A percentile compares a stretch with the other conserved stretches of the same genome.
These are phyloP conservation scores for Cydonia oblonga DNA, from an alignment of 331 rosid genomes.

Conservation along the genomic window DNA sequence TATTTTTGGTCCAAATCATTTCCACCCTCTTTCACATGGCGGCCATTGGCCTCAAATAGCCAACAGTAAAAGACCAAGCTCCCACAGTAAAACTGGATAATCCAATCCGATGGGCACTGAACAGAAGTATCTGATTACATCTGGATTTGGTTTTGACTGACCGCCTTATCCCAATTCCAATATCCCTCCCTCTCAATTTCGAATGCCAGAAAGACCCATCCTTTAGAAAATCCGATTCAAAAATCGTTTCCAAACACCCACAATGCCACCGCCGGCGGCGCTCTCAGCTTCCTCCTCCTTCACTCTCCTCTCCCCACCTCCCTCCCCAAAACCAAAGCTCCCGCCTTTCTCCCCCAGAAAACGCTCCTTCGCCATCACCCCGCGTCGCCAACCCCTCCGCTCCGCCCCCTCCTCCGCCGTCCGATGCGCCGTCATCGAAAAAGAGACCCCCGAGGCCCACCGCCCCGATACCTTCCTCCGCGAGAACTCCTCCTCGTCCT, in stretches of 20 bases:
- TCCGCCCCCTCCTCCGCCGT: background rate
- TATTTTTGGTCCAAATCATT: no score
- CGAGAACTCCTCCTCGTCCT: conserved; percentile 29
- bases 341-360: background rate
- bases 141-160: background rate
- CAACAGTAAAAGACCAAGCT: background rate
- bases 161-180: background rate
- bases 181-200: background rate
- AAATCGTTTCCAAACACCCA: background rate
- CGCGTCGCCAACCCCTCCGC: conserved; percentile 6
- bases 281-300: conserved; percentile 37
- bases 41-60: background rate
- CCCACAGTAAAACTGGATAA: background rate
- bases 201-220: background rate
- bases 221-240: background rate
- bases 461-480: conserved; percentile 78
- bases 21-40: no score
- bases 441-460: conserved; percentile 64
- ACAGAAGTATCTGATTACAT: background rate
- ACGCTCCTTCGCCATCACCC: background rate
- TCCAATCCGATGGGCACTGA: background rate
- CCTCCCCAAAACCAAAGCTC: background rate
- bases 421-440: conserved; percentile 57
- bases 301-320: conserved; percentile 15
- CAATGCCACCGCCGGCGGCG: conserved; percentile 38